These are phyloP conservation scores for Cicer yamashitae DNA, from an alignment of 306 rosid species.

Conservation along the genomic window DNA sequence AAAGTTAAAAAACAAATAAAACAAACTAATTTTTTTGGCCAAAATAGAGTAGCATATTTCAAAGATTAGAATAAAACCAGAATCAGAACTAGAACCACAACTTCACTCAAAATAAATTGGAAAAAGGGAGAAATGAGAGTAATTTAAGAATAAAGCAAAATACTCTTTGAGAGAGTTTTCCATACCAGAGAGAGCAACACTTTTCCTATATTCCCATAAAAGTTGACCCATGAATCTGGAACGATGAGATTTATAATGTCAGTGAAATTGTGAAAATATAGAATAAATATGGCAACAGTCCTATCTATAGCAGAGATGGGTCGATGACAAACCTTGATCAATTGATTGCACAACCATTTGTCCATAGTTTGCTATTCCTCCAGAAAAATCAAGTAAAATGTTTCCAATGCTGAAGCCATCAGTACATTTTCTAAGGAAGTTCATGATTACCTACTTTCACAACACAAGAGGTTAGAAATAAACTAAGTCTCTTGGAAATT, in stretches of 20 bases:
- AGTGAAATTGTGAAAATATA: slow-evolving; percentile 30
- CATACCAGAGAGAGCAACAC: slow-evolving; percentile 86
- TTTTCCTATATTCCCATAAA: slow-evolving; percentile 89
- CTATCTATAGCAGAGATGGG: slow-evolving; percentile 31
- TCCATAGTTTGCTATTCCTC: slow-evolving; percentile 72
- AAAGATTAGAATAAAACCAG: slow-evolving; percentile 21
- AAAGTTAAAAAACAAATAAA: no score
- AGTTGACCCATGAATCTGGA: slow-evolving; percentile 95
- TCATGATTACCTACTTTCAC: slow-evolving; percentile 51
- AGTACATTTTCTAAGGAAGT: slow-evolving; percentile 68
- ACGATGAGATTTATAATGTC: slow-evolving; percentile 42
- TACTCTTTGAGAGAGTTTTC: slow-evolving; percentile 31
- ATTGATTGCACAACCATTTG: slow-evolving; percentile 87
- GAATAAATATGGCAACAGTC: slow-evolving; percentile 14
- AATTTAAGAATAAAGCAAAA: slow-evolving; percentile 10
- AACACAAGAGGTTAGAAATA: slow-evolving; percentile 38
- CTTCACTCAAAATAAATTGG: slow-evolving; percentile 3
- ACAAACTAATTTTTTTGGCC: neutral
- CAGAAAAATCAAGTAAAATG: slow-evolving; percentile 80
- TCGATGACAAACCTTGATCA: slow-evolving; percentile 75
- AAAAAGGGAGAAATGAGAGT: slow-evolving; percentile 4
- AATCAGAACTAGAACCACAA: slow-evolving; percentile 10
- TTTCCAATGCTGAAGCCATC: slow-evolving; percentile 92
- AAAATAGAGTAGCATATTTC: slow-evolving; percentile 15
- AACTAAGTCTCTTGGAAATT: slow-evolving; percentile 8